phyloP scores from a whole-genome alignment of 2,329 filamentous ascomycete genomes.

The Shiraia bambusicola region DNA sequence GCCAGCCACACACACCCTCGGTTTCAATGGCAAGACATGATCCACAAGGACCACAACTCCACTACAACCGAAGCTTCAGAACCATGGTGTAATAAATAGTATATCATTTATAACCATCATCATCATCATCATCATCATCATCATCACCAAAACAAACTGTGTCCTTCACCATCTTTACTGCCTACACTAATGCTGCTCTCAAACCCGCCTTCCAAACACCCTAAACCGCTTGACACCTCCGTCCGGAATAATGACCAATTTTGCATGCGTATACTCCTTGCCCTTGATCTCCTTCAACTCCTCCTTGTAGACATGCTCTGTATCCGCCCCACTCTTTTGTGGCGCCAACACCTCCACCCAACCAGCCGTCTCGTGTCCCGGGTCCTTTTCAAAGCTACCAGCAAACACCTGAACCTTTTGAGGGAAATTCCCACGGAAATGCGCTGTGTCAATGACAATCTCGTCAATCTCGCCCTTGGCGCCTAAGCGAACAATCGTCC shows the following conservation, averaged over 20 bases:
- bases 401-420: slow-evolving; percentile 68
- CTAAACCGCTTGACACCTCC: slow-evolving; percentile 88
- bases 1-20: no score
- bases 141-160: no score
- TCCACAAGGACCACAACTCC: no score
- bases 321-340: slow-evolving; percentile 70
- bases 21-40: no score
- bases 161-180: no score
- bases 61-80: no score
- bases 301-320: slow-evolving; percentile 65
- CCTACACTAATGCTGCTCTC: no score
- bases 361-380: slow-evolving; percentile 56
- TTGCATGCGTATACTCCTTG: slow-evolving; percentile 74
- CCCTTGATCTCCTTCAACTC: slow-evolving; percentile 54
- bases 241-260: slow-evolving; percentile 90
- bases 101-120: no score
- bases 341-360: slow-evolving; percentile 69
- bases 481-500: slow-evolving; percentile 76
- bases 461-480: slow-evolving; percentile 64
- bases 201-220: slow-evolving; percentile 62
- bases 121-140: no score
- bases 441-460: slow-evolving; percentile 76
- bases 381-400: slow-evolving; percentile 62
- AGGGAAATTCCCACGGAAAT: slow-evolving; percentile 82
- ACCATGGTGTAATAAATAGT: no score